Conservation (phyloP, 805 yeast species). For the Kodamaea neixiangensis region DNA sequence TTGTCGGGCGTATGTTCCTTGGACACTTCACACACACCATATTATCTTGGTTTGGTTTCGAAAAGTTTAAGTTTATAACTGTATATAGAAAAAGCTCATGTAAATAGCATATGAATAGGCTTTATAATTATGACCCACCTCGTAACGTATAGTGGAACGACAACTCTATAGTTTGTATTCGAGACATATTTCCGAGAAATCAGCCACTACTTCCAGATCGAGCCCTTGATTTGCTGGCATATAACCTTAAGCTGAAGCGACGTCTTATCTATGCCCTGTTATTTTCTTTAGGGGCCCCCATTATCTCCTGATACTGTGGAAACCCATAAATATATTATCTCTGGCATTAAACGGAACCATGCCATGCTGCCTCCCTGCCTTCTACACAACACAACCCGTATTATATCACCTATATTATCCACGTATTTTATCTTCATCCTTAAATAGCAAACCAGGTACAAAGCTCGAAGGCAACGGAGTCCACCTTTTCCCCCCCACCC, state of each 20-base stretch:
- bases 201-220: not conserved
- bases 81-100: not conserved
- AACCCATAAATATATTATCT: not conserved
- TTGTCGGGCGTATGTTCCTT: not conserved
- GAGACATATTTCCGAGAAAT: not conserved
- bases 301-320: not conserved
- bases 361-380: not conserved
- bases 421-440: not conserved
- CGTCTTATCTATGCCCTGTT: not conserved
- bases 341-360: not conserved
- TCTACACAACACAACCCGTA: too few relatives aligned
- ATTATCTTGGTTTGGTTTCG: not conserved
- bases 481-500: too few relatives aligned
- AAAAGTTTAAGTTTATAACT: not conserved
- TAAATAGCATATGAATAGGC: too few relatives aligned
- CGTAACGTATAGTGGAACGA: not conserved
- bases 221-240: too few relatives aligned
- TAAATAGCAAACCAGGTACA: not conserved
- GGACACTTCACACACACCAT: not conserved
- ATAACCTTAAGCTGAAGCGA: not conserved
- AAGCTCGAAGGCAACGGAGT: not conserved
- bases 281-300: not conserved
- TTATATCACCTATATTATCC: not conserved
- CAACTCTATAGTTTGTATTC: not conserved
- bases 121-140: not conserved